These are phyloP conservation scores for Trichophyton schoenleinii DNA, from an alignment of 2,329 filamentous ascomycete species.

Conservation along the genomic window DNA sequence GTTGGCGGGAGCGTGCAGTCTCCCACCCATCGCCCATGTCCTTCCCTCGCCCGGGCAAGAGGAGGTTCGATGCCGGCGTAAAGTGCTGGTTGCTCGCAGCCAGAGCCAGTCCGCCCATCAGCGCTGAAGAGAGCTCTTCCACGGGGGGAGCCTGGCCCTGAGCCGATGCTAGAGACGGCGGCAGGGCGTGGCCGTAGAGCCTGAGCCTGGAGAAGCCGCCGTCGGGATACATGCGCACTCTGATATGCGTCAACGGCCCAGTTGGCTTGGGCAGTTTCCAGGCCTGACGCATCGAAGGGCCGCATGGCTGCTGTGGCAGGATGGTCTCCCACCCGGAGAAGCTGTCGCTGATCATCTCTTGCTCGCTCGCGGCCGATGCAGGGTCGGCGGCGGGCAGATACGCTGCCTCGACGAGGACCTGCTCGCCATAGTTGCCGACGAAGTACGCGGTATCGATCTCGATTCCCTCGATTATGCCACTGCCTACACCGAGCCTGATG, in stretches of 20 bases:
- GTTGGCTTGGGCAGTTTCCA: conserved; percentile 26
- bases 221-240: conserved; percentile 36
- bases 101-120: conserved; percentile 30
- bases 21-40: conserved; percentile 37
- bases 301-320: conserved; percentile 27
- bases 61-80: conserved; percentile 28
- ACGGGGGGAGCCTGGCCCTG: conserved; percentile 9
- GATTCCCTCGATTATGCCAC: conserved; percentile 28
- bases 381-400: conserved; percentile 12
- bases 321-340: conserved; percentile 30
- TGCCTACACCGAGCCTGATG: conserved; percentile 43
- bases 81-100: conserved; percentile 32
- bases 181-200: conserved; percentile 32
- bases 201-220: conserved; percentile 34
- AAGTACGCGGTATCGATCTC: conserved; percentile 37
- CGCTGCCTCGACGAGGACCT: conserved; percentile 29
- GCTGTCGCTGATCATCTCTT: conserved; percentile 22
- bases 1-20: conserved; percentile 27
- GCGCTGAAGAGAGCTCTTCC: conserved; percentile 31
- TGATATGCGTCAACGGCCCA: conserved; percentile 30
- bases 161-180: conserved; percentile 17
- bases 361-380: conserved; percentile 5
- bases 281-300: conserved; percentile 31
- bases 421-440: conserved; percentile 35
- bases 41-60: conserved; percentile 32